Evolutionary conservation across 2,329 filamentous ascomycete genomes (phyloP), one percentile per base, ranked within the genome.

Genomic region (Mollisiaceae sp.): DNA sequence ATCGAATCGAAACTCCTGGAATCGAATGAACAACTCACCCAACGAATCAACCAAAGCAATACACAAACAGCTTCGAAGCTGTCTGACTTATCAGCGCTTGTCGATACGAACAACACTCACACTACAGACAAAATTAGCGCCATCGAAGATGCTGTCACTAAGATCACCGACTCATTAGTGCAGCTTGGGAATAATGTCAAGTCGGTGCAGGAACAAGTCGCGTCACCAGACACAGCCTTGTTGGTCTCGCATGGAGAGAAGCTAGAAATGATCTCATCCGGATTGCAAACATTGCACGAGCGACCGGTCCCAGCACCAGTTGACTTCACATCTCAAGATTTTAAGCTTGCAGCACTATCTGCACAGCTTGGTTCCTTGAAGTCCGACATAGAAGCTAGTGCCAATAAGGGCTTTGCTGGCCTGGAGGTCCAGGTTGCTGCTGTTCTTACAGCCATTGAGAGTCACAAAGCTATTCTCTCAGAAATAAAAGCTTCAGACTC

Each of bases 401-500:
- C 54, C n/a, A 67, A 15, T 20, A 57, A 62, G 56, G 67, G 65
- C 36, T 65, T 72, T 35, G 68, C 69, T 18, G 70, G 47, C 8
- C 36, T 74, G 20, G 64, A 36, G 38, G 57, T 65, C 0, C 62
- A 72, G 60, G 64, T 71, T 56, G 62, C 43, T 14, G 56, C 69
- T 38, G 60, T 70, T 5, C 62, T 71, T 20, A 56, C 71, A 18
- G 69, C 69, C 20, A 67, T 75, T 24, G 70, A 72, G 41, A 59
- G 67, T 36, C 71, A 73, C 52, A 67, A 66, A 18, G 59, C 62
- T 43, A 71, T 69, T 0, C 59, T 75, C 36, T 62, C 67, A 8
- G 71, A 72, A 18, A 75, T 75, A 63, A 75, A 75, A 67, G 63
- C 62, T 52, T 67, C 72, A 15, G 69, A 73, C 67, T 62, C 62